These are phyloP conservation scores for Coprinopsis cinerea DNA, from an alignment of 768 basidiomycete species.

Conservation along the genomic window DNA sequence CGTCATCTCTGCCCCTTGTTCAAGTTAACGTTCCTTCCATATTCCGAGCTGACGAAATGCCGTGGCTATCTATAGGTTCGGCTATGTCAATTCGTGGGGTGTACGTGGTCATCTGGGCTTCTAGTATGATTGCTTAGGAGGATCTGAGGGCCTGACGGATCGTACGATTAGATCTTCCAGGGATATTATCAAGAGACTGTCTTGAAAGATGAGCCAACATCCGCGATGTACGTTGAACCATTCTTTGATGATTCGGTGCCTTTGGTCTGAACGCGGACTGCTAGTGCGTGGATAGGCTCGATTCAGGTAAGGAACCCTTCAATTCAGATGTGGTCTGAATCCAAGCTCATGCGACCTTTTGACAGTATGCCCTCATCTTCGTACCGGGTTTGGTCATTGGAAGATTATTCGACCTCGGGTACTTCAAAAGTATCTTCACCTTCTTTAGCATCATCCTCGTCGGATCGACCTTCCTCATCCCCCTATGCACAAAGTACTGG, in stretches of 20 bases:
- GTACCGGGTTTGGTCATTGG: slow-evolving; percentile 59
- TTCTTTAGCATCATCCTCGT: slow-evolving; percentile 46
- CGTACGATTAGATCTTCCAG: slow-evolving; percentile 57
- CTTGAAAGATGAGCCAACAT: slow-evolving; percentile 44
- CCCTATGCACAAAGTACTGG: slow-evolving; percentile 71
- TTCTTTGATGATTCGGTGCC: not conserved
- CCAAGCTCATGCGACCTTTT: not conserved
- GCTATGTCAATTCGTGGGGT: slow-evolving; percentile 72
- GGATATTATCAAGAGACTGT: slow-evolving; percentile 56
- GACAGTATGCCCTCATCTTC: slow-evolving; percentile 57
- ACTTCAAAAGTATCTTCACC: slow-evolving; percentile 48
- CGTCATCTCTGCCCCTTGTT: too few species aligned
- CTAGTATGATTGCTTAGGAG: too few species aligned
- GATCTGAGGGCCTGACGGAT: slow-evolving; percentile 1
- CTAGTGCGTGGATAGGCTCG: slow-evolving; percentile 78
- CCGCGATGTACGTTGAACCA: slow-evolving; percentile 47
- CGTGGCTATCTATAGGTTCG: slow-evolving; percentile 37
- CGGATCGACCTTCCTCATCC: slow-evolving; percentile 54
- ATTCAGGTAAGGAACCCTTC: slow-evolving; percentile 40
- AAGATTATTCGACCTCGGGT: slow-evolving; percentile 69
- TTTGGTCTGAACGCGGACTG: not conserved
- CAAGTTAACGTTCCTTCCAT: too few species aligned
- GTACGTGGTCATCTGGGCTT: slow-evolving; percentile 32
- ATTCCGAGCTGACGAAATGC: slow-evolving; percentile 5
- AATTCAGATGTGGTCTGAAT: not conserved